These are phyloP conservation scores for Wakefieldia striispora DNA, from an alignment of 768 basidiomycete genomes.

Conservation along the genomic window DNA sequence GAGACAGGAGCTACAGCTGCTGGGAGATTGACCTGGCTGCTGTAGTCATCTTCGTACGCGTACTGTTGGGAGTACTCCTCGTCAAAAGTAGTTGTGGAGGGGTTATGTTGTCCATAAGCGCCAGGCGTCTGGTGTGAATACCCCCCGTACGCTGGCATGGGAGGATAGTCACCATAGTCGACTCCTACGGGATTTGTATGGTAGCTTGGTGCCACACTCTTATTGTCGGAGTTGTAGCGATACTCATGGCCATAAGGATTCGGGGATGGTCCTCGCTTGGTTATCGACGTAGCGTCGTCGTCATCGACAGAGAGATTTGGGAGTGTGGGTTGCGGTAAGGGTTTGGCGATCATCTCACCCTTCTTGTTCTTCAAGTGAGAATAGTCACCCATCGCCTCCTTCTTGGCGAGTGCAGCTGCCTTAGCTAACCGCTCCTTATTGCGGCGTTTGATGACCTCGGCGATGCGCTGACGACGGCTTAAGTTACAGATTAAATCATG, in stretches of 20 bases:
- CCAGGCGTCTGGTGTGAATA: conserved; percentile 57
- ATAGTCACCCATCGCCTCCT: conserved; percentile 88
- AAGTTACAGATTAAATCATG: conserved; percentile 7
- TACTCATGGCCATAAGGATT: conserved; percentile 56
- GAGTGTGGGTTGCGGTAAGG: conserved; percentile 90
- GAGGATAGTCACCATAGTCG: conserved; percentile 50
- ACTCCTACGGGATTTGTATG: conserved; percentile 40
- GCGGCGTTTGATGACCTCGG: conserved; percentile 88
- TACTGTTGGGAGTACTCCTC: conserved; percentile 50
- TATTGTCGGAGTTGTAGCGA: conserved; percentile 51
- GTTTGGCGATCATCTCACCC: conserved; percentile 76
- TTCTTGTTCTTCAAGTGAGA: conserved; percentile 93
- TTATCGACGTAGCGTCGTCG: conserved; percentile 53
- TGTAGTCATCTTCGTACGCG: conserved; percentile 66
- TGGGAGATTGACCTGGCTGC: conserved; percentile 60
- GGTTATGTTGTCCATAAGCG: conserved; percentile 54
- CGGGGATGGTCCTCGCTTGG: conserved; percentile 53
- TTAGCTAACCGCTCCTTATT: conserved; percentile 82
- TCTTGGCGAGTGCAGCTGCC: conserved; percentile 79
- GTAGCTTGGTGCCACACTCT: conserved; percentile 37
- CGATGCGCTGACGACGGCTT: conserved; percentile 65
- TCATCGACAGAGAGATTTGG: conserved; percentile 86
- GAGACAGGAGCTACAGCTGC: conserved; percentile 58
- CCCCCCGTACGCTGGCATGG: conserved; percentile 74
- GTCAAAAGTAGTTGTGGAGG: conserved; percentile 53